Percentiles rank a stretch among this genome's conserved stretches.
Conservation (phyloP, 768 basidiomycete genomes). For the Collybiopsis luxurians region DNA sequence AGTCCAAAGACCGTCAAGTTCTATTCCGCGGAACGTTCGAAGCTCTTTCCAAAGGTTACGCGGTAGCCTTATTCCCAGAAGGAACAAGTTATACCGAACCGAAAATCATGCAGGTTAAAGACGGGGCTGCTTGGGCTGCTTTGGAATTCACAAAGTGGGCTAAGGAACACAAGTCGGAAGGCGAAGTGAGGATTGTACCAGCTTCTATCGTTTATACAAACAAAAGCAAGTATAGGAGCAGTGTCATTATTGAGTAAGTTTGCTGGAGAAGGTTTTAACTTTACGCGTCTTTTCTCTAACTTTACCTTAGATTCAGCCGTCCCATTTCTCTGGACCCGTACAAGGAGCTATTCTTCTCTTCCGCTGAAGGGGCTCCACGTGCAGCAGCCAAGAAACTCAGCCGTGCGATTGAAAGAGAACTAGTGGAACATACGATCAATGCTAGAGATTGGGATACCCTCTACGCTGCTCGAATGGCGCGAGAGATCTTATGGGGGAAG, state of each 20-base stretch:
- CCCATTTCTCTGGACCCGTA: slow-evolving; percentile 77
- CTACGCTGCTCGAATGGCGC: slow-evolving; percentile 87
- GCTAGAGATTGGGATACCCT: slow-evolving; percentile 95
- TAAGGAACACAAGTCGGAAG: slow-evolving; percentile 48
- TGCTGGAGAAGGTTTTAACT: not conserved
- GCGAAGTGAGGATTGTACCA: slow-evolving; percentile 70
- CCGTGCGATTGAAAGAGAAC: slow-evolving; percentile 61
- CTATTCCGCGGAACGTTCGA: slow-evolving; percentile 91
- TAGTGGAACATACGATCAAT: slow-evolving; percentile 82
- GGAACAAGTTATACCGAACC: slow-evolving; percentile 94
- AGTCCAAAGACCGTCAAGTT: slow-evolving; percentile 85
- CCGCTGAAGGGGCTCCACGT: slow-evolving; percentile 63
- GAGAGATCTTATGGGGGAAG: slow-evolving; percentile 89
- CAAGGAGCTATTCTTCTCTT: slow-evolving; percentile 73
- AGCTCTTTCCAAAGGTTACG: slow-evolving; percentile 72
- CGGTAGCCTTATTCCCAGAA: slow-evolving; percentile 92
- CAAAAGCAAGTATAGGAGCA: slow-evolving; percentile 92
- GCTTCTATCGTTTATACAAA: slow-evolving; percentile 92
- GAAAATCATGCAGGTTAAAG: slow-evolving; percentile 87
- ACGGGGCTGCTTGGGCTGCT: slow-evolving; percentile 93
- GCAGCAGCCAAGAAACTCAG: slow-evolving; percentile 87
- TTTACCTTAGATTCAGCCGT: slow-evolving; percentile 65
- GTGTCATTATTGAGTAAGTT: slow-evolving; percentile 72
- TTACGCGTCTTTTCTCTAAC: slow-evolving; percentile 10
- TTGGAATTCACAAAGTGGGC: slow-evolving; percentile 89